Evolutionary conservation across 2,329 filamentous ascomycete genomes (phyloP).

Genomic region (Aureobasidium leucospermi): DNA sequence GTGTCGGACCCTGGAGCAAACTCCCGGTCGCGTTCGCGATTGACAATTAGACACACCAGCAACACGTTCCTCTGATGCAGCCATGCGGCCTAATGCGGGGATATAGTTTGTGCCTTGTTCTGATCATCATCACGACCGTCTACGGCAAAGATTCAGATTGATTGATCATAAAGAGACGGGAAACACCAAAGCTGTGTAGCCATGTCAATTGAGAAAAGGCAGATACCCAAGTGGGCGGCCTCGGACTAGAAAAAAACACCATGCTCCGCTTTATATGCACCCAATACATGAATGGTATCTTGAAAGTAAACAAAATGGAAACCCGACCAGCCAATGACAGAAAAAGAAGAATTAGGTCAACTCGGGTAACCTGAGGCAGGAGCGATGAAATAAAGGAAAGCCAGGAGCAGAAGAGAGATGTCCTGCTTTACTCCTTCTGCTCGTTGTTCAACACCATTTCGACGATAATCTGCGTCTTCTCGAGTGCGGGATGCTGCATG

Average conservation of each 20-base stretch:
- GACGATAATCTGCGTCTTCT: conserved; percentile 78
- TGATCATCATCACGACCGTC: background rate
- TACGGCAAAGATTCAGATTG: background rate
- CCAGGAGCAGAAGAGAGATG: background rate
- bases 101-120: background rate
- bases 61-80: background rate
- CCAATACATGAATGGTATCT: conserved; percentile 6
- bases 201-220: background rate
- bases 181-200: too few relatives aligned
- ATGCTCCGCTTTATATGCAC: conserved; percentile 2
- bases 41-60: background rate
- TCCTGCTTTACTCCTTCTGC: conserved; percentile 24
- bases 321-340: background rate
- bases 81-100: background rate
- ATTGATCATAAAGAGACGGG: too few relatives aligned
- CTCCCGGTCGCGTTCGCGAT: background rate
- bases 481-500: conserved; percentile 86
- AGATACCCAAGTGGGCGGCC: background rate
- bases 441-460: conserved; percentile 91
- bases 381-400: background rate
- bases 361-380: background rate
- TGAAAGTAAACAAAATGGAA: background rate
- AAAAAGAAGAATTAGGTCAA: background rate
- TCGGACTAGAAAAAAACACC: background rate
- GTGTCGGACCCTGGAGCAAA: background rate